phyloP scores from a whole-genome alignment of 345 rosid genomes.

The Brassica incana region DNA sequence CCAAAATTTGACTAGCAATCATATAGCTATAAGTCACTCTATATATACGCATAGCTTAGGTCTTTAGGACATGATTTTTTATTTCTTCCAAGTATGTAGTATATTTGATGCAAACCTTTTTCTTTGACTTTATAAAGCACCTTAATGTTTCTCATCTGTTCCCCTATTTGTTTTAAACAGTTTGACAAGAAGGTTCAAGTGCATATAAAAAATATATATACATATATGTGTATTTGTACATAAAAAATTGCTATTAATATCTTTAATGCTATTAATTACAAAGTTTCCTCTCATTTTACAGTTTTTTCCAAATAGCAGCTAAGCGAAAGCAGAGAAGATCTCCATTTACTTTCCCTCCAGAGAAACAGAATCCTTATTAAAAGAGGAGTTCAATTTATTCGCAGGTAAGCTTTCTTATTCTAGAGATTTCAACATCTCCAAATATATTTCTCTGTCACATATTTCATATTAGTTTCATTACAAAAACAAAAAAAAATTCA shows the following conservation, averaged over 20 bases:
- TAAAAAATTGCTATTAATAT: slow-evolving; percentile 10
- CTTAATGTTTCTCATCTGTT: slow-evolving; percentile 19
- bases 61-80: slow-evolving; percentile 23
- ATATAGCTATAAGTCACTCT: slow-evolving; percentile 30
- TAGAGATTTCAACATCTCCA: slow-evolving; percentile 16
- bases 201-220: slow-evolving; percentile 5
- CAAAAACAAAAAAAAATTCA: background rate
- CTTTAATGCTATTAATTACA: slow-evolving; percentile 26
- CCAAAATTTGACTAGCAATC: slow-evolving; percentile 40
- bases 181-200: slow-evolving; percentile 36
- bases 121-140: slow-evolving; percentile 38
- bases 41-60: slow-evolving; percentile 26
- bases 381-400: slow-evolving; percentile 4
- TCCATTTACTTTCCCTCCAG: slow-evolving; percentile 18
- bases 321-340: slow-evolving; percentile 35
- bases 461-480: slow-evolving; percentile 1
- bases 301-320: slow-evolving; percentile 33
- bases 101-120: slow-evolving; percentile 36
- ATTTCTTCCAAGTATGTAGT: slow-evolving; percentile 20
- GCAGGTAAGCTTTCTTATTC: slow-evolving; percentile 32
- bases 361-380: slow-evolving; percentile 28
- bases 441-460: slow-evolving; percentile 7
- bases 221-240: slow-evolving; percentile 2
- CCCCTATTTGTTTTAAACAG: slow-evolving; percentile 30
- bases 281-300: slow-evolving; percentile 25